Conservation (phyloP, 106 monocot species). For the Allium cepa region DNA sequence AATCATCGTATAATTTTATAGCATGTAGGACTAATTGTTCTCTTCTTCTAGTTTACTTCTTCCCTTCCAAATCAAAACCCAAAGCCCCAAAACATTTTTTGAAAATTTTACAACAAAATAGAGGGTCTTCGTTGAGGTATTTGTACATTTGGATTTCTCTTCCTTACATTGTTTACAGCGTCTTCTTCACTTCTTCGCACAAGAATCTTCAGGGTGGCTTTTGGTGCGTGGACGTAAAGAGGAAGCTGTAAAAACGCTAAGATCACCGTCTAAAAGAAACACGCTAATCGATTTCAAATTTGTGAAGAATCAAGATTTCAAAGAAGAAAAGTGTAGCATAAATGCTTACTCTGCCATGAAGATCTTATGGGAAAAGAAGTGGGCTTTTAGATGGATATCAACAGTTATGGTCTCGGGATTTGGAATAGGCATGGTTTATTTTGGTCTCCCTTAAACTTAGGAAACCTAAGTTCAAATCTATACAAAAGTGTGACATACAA, state of each 20-base stretch:
- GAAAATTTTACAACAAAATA: no score
- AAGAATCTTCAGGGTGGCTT: slow-evolving; percentile 30
- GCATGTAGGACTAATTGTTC: no score
- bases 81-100: no score
- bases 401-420: neutral
- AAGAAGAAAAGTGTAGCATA: neutral
- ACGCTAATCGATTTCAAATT: neutral
- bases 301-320: neutral
- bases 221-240: slow-evolving; percentile 1
- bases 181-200: slow-evolving; percentile 2
- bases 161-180: neutral
- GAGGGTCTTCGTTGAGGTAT: slow-evolving; percentile 22
- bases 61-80: no score
- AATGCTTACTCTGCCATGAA: neutral
- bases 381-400: slow-evolving; percentile 10
- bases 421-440: slow-evolving; percentile 17
- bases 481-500: slow-evolving; percentile 12
- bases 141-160: neutral
- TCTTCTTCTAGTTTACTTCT: no score
- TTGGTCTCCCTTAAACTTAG: slow-evolving; percentile 13
- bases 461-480: slow-evolving; percentile 8
- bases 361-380: slow-evolving; percentile 11
- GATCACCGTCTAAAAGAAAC: neutral
- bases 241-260: slow-evolving; percentile 3
- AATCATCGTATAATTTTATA: no score